These are phyloP conservation scores for Scedosporium boydii DNA, from an alignment of 2,329 filamentous ascomycete genomes.

Conservation along the genomic window DNA sequence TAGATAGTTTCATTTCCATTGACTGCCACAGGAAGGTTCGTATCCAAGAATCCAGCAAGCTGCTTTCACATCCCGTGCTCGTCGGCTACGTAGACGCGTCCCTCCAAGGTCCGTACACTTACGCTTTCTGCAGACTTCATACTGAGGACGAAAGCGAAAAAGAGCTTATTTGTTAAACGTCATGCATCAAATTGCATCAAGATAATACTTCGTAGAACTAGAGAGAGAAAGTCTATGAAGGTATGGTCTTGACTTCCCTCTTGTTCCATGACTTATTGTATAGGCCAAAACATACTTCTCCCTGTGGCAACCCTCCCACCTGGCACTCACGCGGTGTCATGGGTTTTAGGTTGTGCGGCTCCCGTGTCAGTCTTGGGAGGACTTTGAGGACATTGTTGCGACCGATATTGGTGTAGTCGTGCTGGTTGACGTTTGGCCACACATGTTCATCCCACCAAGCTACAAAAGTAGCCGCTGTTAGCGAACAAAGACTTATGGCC, in stretches of 20 bases:
- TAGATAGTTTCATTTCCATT: too few relatives aligned
- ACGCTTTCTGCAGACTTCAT: too few relatives aligned
- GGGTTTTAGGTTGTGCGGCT: background rate
- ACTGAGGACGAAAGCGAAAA: too few relatives aligned
- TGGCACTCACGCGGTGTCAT: background rate
- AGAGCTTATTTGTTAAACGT: too few relatives aligned
- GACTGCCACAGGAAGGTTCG: too few relatives aligned
- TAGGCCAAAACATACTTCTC: background rate
- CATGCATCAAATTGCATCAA: too few relatives aligned
- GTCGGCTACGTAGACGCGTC: too few relatives aligned
- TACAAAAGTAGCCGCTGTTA: background rate
- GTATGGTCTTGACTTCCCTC: background rate
- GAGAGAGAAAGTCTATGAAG: background rate
- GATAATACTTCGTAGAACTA: too few relatives aligned
- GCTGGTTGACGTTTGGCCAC: background rate
- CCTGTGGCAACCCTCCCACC: background rate
- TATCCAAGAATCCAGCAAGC: too few relatives aligned
- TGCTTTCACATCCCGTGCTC: too few relatives aligned
- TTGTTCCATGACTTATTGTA: background rate
- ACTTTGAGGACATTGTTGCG: background rate
- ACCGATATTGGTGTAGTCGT: background rate
- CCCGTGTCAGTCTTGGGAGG: background rate
- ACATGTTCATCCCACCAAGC: background rate
- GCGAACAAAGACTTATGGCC: background rate
- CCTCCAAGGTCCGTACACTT: too few relatives aligned